Conservation (phyloP, 2,329 filamentous ascomycete species). For the Aureobasidium sp. region DNA sequence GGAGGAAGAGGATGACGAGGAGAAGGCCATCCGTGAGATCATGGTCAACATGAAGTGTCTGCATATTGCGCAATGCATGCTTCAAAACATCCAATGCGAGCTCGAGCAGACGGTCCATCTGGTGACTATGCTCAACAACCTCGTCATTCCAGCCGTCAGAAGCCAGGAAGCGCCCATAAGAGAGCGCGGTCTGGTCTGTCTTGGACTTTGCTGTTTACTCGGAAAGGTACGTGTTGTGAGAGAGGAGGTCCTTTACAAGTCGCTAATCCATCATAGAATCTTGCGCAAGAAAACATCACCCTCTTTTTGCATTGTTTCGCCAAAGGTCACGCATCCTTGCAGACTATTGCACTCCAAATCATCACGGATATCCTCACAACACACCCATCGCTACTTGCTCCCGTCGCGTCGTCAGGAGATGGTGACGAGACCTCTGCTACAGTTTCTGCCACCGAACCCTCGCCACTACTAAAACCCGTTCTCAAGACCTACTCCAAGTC, state of each 20-base stretch:
- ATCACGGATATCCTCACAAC: conserved; percentile 88
- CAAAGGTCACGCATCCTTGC: conserved; percentile 83
- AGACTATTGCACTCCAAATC: conserved; percentile 85
- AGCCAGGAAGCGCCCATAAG: conserved; percentile 89
- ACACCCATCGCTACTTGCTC: conserved; percentile 71
- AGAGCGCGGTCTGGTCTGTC: conserved; percentile 79
- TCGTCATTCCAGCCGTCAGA: conserved; percentile 90
- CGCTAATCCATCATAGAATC: conserved; percentile 45
- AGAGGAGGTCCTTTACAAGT: conserved; percentile 13
- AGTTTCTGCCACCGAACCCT: conserved; percentile 26
- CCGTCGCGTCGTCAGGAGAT: conserved; percentile 28
- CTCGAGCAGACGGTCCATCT: conserved; percentile 84
- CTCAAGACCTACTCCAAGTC: conserved; percentile 82
- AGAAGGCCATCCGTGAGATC: conserved; percentile 80
- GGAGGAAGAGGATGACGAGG: conserved; percentile 53
- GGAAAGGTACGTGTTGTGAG: conserved; percentile 55
- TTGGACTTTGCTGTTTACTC: conserved; percentile 85
- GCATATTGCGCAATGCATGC: conserved; percentile 94
- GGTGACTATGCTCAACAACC: conserved; percentile 96
- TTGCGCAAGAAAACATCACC: conserved; percentile 84
- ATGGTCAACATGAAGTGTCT: conserved; percentile 98
- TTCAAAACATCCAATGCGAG: conserved; percentile 83
- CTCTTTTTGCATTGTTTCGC: conserved; percentile 94
- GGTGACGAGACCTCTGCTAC: conserved; percentile 39
- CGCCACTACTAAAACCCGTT: conserved; percentile 52